phyloP scores from a whole-genome alignment of 2,329 filamentous ascomycete genomes.

The Paecilomyces sp. region DNA sequence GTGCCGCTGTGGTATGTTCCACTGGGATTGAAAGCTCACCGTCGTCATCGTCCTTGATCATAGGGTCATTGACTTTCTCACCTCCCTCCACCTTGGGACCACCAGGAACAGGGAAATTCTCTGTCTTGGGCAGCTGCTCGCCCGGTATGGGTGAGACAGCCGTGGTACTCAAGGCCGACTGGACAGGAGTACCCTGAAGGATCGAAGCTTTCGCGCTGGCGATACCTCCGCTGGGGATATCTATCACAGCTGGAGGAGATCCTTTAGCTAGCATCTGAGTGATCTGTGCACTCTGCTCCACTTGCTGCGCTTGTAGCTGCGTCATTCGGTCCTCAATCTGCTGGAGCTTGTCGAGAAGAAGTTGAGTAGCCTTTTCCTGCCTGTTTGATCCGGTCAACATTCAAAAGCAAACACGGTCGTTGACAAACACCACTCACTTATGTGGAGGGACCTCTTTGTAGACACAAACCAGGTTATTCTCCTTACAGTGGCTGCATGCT shows the following conservation, averaged over 20 bases:
- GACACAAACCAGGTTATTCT: slow-evolving; percentile 75
- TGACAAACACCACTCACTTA: slow-evolving; percentile 55
- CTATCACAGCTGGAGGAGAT: background rate
- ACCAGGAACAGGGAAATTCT: background rate
- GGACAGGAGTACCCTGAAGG: background rate
- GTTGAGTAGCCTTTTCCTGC: slow-evolving; percentile 35
- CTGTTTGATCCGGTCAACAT: slow-evolving; percentile 10
- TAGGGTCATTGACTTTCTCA: background rate
- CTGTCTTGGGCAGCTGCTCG: background rate
- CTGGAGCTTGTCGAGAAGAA: slow-evolving; percentile 27
- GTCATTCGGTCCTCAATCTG: slow-evolving; percentile 21
- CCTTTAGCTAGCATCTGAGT: background rate
- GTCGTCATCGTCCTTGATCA: background rate
- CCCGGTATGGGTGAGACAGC: background rate
- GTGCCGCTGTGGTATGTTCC: slow-evolving; percentile 86
- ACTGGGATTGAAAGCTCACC: slow-evolving; percentile 54
- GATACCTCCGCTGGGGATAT: background rate
- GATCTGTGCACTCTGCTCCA: slow-evolving; percentile 8
- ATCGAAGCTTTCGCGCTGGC: background rate
- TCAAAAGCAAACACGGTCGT: background rate
- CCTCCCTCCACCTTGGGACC: background rate
- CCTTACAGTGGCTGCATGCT: slow-evolving; percentile 76
- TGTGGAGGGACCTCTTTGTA: slow-evolving; percentile 89
- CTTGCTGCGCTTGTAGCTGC: slow-evolving; percentile 11
- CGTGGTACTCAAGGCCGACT: background rate